Evolutionary conservation across 495 filamentous ascomycete species (phyloP).

Genomic region (Trichoderma parareesei): DNA sequence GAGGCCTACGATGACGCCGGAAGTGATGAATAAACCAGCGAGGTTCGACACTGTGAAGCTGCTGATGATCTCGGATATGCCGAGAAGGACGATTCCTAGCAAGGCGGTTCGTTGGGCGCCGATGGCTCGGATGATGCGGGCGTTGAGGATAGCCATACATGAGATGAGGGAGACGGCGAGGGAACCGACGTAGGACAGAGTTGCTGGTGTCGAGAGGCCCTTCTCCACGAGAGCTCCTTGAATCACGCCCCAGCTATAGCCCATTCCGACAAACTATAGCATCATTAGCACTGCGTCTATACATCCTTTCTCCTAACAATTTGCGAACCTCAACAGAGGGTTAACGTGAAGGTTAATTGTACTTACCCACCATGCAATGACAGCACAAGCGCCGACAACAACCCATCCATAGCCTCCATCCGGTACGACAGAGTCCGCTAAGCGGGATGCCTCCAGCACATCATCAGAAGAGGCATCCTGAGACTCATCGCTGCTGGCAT

Average conservation of each 20-base stretch:
- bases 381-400: slow-evolving; percentile 42
- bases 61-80: slow-evolving; percentile 40
- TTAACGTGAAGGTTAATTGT: neutral
- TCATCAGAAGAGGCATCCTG: slow-evolving; percentile 21
- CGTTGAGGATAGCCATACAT: slow-evolving; percentile 41
- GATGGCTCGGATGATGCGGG: slow-evolving; percentile 39
- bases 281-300: neutral
- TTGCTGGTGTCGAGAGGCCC: slow-evolving; percentile 39
- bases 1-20: slow-evolving; percentile 44
- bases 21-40: slow-evolving; percentile 48
- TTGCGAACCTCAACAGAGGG: neutral
- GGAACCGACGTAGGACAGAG: slow-evolving; percentile 50
- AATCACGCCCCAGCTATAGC: slow-evolving; percentile 51
- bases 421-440: slow-evolving; percentile 42
- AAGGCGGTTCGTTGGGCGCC: slow-evolving; percentile 39
- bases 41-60: slow-evolving; percentile 43
- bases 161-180: slow-evolving; percentile 40
- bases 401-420: slow-evolving; percentile 58
- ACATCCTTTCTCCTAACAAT: neutral
- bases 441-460: slow-evolving; percentile 40
- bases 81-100: slow-evolving; percentile 39
- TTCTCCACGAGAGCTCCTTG: slow-evolving; percentile 45
- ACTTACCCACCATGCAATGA: slow-evolving; percentile 43
- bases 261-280: slow-evolving; percentile 33
- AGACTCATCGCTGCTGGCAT: neutral